These are phyloP conservation scores for Linaria vulgaris DNA, from an alignment of 257 asterid species.

Conservation along the genomic window DNA sequence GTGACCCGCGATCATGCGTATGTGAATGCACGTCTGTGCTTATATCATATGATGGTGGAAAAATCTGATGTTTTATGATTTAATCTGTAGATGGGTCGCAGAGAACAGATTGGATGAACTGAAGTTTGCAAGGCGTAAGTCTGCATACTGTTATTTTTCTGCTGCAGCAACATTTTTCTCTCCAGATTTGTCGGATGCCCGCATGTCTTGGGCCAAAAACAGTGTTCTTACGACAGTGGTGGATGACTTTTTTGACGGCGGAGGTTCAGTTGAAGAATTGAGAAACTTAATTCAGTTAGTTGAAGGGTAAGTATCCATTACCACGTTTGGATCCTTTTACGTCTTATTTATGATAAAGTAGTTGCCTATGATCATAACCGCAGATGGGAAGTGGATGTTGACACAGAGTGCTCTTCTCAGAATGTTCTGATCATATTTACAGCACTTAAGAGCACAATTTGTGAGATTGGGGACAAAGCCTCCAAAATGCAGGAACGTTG, in stretches of 20 bases:
- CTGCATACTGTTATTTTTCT: constrained; percentile 88
- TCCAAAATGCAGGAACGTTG: constrained; percentile 51
- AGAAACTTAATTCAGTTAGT: constrained; percentile 62
- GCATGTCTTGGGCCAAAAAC: constrained; percentile 93
- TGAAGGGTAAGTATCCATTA: constrained; percentile 42
- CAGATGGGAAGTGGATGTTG: constrained; percentile 76
- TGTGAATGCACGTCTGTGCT: neutral
- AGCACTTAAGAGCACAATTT: constrained; percentile 58
- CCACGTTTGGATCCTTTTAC: constrained; percentile 2
- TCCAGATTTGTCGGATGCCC: constrained; percentile 80
- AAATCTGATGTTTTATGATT: constrained; percentile 12
- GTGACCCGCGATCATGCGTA: neutral
- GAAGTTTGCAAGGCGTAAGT: constrained; percentile 76
- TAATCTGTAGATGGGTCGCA: constrained; percentile 61
- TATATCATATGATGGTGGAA: neutral
- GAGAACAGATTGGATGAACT: constrained; percentile 76
- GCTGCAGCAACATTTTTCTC: constrained; percentile 70
- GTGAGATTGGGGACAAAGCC: constrained; percentile 64
- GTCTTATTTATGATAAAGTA: constrained; percentile 6
- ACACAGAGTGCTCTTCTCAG: constrained; percentile 55
- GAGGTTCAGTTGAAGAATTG: constrained; percentile 80
- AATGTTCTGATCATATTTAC: constrained; percentile 69
- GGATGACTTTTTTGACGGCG: constrained; percentile 88
- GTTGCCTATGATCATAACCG: constrained; percentile 14
- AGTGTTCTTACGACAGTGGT: constrained; percentile 81